phyloP scores from a whole-genome alignment of 805 yeast species.

The Sugiyamaella boreocaroliniensis region DNA sequence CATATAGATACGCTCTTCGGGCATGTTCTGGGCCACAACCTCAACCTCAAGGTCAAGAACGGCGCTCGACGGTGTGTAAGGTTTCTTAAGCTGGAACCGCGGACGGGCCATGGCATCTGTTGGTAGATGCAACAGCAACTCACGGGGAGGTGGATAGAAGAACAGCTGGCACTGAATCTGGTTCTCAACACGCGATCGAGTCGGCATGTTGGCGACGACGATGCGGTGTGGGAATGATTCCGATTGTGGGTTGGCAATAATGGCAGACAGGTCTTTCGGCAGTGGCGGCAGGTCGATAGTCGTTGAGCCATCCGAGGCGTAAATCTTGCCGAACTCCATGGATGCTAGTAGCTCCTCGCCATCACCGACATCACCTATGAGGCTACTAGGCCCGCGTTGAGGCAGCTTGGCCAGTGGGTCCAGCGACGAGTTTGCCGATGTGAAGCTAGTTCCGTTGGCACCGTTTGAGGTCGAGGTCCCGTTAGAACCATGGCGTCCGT shows the following conservation, averaged over 20 bases:
- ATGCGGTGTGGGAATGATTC: neutral
- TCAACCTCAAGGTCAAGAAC: slow-evolving; percentile 57
- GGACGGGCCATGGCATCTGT: slow-evolving; percentile 82
- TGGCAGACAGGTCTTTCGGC: neutral
- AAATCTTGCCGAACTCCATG: slow-evolving; percentile 45
- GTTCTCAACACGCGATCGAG: slow-evolving; percentile 87
- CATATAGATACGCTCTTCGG: slow-evolving; percentile 52
- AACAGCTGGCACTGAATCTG: slow-evolving; percentile 74
- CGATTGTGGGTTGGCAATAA: neutral
- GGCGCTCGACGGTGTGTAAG: slow-evolving; percentile 23
- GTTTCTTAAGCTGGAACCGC: slow-evolving; percentile 55
- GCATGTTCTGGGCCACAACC: slow-evolving; percentile 51
- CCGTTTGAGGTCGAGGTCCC: too few species aligned
- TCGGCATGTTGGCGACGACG: slow-evolving; percentile 50
- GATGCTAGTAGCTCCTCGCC: slow-evolving; percentile 46
- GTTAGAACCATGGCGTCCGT: neutral
- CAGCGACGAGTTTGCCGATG: too few species aligned
- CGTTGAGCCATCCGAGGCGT: neutral
- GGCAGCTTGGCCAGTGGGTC: neutral
- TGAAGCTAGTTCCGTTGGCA: too few species aligned
- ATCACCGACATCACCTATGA: slow-evolving; percentile 23
- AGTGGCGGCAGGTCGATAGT: neutral
- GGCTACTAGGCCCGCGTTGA: neutral
- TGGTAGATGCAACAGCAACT: slow-evolving; percentile 71
- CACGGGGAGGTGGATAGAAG: slow-evolving; percentile 70